Conservation (phyloP, 495 filamentous ascomycete species). For the Clohesyomyces aquaticus region DNA sequence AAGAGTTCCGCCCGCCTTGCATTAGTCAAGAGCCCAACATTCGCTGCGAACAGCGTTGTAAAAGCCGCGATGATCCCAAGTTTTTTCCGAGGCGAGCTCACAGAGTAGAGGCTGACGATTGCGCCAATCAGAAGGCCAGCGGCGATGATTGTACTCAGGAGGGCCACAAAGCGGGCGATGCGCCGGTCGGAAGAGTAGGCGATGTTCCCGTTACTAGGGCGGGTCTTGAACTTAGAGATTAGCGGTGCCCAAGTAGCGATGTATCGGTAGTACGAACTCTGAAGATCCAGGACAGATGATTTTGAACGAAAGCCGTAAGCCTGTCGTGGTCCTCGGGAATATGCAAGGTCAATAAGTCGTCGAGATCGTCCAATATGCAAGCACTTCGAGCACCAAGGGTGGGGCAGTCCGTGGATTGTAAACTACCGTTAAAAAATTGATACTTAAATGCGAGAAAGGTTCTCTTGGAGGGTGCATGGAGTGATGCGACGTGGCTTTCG, state of each 20-base stretch:
- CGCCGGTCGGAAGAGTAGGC: slow-evolving; percentile 16
- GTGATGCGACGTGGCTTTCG: slow-evolving; percentile 12
- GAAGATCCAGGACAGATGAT: slow-evolving; percentile 16
- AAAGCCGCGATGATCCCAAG: slow-evolving; percentile 17
- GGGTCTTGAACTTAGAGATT: background rate
- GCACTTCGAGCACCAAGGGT: slow-evolving; percentile 9
- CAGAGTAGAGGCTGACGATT: slow-evolving; percentile 11
- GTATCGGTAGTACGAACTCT: background rate
- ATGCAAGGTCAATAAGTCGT: slow-evolving; percentile 17
- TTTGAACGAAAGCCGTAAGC: slow-evolving; percentile 15
- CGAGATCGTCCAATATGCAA: slow-evolving; percentile 15
- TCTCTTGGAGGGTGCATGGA: slow-evolving; percentile 9
- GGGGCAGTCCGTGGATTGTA: background rate
- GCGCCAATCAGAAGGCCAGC: slow-evolving; percentile 19
- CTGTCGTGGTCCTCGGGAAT: slow-evolving; percentile 9
- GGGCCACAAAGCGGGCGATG: slow-evolving; percentile 12
- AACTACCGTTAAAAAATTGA: slow-evolving; percentile 6
- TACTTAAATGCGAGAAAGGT: slow-evolving; percentile 8
- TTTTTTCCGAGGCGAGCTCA: slow-evolving; percentile 4
- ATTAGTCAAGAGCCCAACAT: slow-evolving; percentile 14
- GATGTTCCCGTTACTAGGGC: slow-evolving; percentile 3
- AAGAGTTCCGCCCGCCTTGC: slow-evolving; percentile 18
- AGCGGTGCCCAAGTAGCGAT: background rate
- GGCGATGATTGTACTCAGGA: slow-evolving; percentile 14
- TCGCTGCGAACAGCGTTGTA: slow-evolving; percentile 14